Percentiles rank a stretch among this genome's conserved stretches.
phyloP scores from a whole-genome alignment of 2,329 filamentous ascomycete species.

The Aplosporella prunicola region DNA sequence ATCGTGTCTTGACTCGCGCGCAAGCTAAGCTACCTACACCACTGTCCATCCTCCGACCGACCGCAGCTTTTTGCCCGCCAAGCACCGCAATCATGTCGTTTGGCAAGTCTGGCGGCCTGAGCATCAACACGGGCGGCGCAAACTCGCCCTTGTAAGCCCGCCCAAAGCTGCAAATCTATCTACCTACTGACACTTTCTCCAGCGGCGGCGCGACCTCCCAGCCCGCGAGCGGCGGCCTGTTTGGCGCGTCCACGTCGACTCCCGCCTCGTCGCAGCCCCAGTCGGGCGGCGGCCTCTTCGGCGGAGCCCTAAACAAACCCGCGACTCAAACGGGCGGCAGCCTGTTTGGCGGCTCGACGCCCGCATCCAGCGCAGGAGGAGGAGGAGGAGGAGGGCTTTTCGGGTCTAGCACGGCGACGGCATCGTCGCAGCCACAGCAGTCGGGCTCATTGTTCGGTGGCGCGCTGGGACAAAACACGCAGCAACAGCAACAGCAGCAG shows the following conservation, averaged over 20 bases:
- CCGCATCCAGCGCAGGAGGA: no score
- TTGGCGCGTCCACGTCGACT: conserved; percentile 15
- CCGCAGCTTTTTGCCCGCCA: background rate
- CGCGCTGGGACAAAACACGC: conserved; percentile 21
- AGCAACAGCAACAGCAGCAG: conserved; percentile 16
- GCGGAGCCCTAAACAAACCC: conserved; percentile 25
- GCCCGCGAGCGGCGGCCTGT: conserved; percentile 16
- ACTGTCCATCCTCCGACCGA: background rate
- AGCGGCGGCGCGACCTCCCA: conserved; percentile 15
- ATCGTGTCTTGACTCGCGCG: no score
- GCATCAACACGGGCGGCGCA: conserved; percentile 44
- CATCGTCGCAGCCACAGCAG: conserved; percentile 14
- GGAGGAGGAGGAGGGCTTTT: background rate
- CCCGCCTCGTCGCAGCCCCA: conserved; percentile 14
- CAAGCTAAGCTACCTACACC: no score
- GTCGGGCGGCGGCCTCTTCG: conserved; percentile 22
- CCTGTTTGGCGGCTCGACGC: conserved; percentile 22
- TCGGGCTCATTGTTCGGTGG: conserved; percentile 26
- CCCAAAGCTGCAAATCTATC: background rate
- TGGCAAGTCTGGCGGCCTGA: conserved; percentile 41
- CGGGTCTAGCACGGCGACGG: background rate
- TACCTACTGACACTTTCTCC: conserved; percentile 3
- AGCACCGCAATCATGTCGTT: conserved; percentile 13
- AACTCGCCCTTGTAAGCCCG: conserved; percentile 3
- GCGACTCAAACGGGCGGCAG: conserved; percentile 20